Evolutionary conservation across 495 filamentous ascomycete species (phyloP).

Genomic region (Aspergillus carlsbadensis): DNA sequence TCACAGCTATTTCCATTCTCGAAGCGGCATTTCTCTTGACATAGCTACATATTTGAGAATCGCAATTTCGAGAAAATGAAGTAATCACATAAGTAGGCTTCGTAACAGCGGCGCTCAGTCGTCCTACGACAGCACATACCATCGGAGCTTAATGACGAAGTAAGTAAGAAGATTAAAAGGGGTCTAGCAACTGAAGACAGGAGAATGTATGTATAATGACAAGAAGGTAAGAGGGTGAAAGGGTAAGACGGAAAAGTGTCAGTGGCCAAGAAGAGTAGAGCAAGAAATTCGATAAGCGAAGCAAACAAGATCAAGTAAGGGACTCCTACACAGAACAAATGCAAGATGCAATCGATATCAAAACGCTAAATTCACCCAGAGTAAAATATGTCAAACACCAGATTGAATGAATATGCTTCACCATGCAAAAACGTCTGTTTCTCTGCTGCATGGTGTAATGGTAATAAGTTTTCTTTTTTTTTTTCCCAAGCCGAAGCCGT

Average conservation of each 20-base stretch:
- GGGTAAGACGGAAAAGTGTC: background rate
- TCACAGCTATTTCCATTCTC: no score
- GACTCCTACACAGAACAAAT: constrained; percentile 18
- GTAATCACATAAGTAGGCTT: no score
- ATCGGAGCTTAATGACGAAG: background rate
- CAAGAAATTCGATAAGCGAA: no score
- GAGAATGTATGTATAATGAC: background rate
- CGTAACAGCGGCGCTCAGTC: background rate
- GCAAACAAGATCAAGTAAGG: constrained; percentile 1
- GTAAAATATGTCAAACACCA: constrained; percentile 17
- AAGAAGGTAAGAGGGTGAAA: no score
- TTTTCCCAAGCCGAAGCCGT: no score
- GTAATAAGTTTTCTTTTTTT: no score
- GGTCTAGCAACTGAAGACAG: background rate
- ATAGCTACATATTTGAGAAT: no score
- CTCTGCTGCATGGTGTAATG: constrained; percentile 3
- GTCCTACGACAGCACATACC: background rate
- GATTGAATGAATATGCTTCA: constrained; percentile 20
- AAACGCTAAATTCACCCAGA: constrained; percentile 19
- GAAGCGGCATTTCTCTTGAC: no score
- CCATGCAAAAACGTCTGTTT: background rate
- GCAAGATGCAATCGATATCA: constrained; percentile 10
- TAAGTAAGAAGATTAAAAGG: background rate
- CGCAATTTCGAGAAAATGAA: no score
- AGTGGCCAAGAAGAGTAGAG: background rate